Evolutionary conservation across 2,329 filamentous ascomycete species (phyloP), one percentile per base, ranked within the genome.

Genomic region (Cladophialophora exuberans): DNA sequence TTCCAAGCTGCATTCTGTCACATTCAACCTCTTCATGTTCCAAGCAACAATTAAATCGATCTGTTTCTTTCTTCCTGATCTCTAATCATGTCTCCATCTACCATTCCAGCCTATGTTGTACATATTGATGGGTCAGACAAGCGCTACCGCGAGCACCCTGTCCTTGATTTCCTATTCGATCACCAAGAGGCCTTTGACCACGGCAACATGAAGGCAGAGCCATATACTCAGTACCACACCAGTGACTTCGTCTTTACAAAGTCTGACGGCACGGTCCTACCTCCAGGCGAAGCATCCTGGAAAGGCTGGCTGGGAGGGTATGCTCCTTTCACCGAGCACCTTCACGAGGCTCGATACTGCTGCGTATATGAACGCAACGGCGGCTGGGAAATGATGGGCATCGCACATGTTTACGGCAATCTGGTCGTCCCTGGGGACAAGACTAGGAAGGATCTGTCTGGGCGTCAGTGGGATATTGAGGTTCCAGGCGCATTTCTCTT

Each of bases 321-420:
- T 28, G 36, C 45, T 15, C 30, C 52, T 6, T 59, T 59, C 45
- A 52, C 56, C 7, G 39, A 46, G 18, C 48, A 55, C 33, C 46
- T 45, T 6, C 56, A 59, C 35, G 41, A 59, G 25, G 28, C 56
- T 6, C 48, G 52, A 11, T 55, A 55, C 26, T 36, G 39, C 30
- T 22, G 22, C 52, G 47, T 47, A 26, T 52, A 43, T 20, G 53
- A 56, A 23, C 41, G 20, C 25, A 23, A 47, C 13, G 43, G 17
- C 1, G 30, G 17, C 33, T 60, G 57, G 57, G 44, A 50, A 6
- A 57, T 60, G 57, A 36, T 60, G 25, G 54, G 57, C 23, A 38
- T 54, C 5, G 57, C 57, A 7, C 35, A 48, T 25, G 22, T 54
- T 6, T 60, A 33, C 35, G 49, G n/a, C 7, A 45, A 57, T 17